phyloP scores from a whole-genome alignment of 1,284 basidiomycete species.

The Cronartium quercuum region DNA sequence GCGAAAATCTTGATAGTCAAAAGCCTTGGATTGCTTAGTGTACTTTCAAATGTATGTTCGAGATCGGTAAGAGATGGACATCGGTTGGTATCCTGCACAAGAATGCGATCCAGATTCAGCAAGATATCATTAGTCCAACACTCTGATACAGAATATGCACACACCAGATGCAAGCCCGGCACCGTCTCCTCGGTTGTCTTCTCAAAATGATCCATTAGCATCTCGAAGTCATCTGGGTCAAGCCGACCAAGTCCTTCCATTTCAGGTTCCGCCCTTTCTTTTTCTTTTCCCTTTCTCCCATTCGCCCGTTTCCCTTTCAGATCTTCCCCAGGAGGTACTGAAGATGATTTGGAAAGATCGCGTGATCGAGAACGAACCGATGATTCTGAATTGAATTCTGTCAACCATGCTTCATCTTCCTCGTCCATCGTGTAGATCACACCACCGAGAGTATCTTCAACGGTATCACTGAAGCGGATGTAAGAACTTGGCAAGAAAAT shows the following conservation, averaged over 20 bases:
- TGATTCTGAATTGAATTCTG: constrained; percentile 80
- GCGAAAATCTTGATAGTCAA: constrained; percentile 53
- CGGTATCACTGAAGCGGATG: constrained; percentile 76
- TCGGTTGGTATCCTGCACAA: constrained; percentile 52
- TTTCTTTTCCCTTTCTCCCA: constrained; percentile 53
- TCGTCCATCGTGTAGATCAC: constrained; percentile 94
- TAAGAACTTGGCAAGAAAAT: constrained; percentile 57
- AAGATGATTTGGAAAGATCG: constrained; percentile 61
- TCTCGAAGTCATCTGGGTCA: constrained; percentile 84
- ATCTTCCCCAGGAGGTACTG: constrained; percentile 56
- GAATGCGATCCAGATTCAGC: constrained; percentile 16
- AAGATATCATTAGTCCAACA: background rate
- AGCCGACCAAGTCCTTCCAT: constrained; percentile 55
- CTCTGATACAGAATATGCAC: constrained; percentile 47
- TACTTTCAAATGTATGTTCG: constrained; percentile 53
- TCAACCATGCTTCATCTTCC: constrained; percentile 88
- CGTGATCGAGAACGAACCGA: constrained; percentile 68
- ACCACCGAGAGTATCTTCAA: constrained; percentile 69
- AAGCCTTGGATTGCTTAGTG: constrained; percentile 17
- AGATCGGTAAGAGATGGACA: constrained; percentile 71
- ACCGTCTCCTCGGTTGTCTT: constrained; percentile 79
- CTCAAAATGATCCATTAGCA: constrained; percentile 91
- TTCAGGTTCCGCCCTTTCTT: constrained; percentile 54
- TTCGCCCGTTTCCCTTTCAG: constrained; percentile 59
- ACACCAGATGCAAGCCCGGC: constrained; percentile 82